These are phyloP conservation scores for Ramaria sp. DNA, from an alignment of 768 basidiomycete genomes.

Conservation along the genomic window DNA sequence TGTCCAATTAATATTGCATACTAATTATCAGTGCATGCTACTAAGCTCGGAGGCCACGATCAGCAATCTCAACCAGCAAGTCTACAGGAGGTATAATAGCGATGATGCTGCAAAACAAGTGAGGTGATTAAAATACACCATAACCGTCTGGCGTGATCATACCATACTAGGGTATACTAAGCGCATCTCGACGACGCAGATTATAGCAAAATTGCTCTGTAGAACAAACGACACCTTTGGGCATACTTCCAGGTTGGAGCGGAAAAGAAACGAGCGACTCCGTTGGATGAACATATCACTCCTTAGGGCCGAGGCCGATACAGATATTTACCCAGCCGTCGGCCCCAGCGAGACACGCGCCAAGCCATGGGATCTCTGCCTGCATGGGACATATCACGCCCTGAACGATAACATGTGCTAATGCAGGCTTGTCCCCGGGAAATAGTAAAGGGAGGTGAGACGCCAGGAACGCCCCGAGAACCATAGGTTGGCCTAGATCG, in stretches of 20 bases:
- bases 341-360: conserved; percentile 80
- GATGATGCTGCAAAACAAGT: background rate
- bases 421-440: conserved; percentile 34
- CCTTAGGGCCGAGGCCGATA: conserved; percentile 37
- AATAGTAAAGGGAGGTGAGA: conserved; percentile 74
- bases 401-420: conserved; percentile 75
- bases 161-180: background rate
- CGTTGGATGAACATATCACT: background rate
- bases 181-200: background rate
- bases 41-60: no score
- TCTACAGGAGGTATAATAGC: background rate
- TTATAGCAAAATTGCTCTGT: background rate
- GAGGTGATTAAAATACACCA: background rate
- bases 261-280: background rate
- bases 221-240: background rate
- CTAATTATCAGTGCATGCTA: no score
- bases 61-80: no score
- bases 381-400: conserved; percentile 77
- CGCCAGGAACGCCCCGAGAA: conserved; percentile 57
- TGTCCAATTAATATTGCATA: no score
- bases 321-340: conserved; percentile 95
- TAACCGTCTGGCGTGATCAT: background rate
- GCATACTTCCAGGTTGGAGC: background rate
- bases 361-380: conserved; percentile 90
- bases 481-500: conserved; percentile 53